Base-by-base conservation (phyloP, 2,329 filamentous ascomycete genomes). In the Leptographium wingfieldii region DNA sequence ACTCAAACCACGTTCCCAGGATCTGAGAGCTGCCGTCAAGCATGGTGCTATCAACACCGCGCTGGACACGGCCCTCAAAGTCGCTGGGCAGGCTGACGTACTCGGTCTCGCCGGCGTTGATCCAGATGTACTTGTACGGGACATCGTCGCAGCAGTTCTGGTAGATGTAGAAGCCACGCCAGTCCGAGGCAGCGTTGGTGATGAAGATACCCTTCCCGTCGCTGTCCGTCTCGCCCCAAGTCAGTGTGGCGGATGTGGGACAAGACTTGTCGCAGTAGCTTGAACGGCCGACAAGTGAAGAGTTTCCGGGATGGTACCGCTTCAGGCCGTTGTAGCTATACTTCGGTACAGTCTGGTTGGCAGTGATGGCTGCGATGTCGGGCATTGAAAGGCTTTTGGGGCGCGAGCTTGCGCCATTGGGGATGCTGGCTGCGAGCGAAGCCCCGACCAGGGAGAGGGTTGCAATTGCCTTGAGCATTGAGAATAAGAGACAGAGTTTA, bases 71-170 rank as follows among this genome's bases (percentile, higher is more conserved):
- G 56, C 59, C 59, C 22, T 52, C 16, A 25, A 58, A 61, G 46
- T 52, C 52, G 22, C 33, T 29, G 27, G 59, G 59, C n/a, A 61
- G 52, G 29, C 51, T 38, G 40, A 61, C 33, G 38, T 52, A 61
- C 56, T 61, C 27, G 19, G 59, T 61, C 59, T 58, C 59, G 56
- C 52, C 59, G 19, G 38, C 40, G 33, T 48, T 46, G 59, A 61
- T 61, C 56, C 59, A 61, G 43, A 61, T 43, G 56, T 61, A 61
- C 59, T 61, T 61, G 56, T 61, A 61, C 1, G 59, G 59, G 3
- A 53, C n/a, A 3, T 11, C 22, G 56, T 61, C 59, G 46, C 59
- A 61, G 56, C 56, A 56, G 35, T 61, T 61, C 33, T 61, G 12
- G 56, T 31, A 61, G 16, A 58, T n/a, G 56, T 61, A 61, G 43